Evolutionary conservation across 2,329 filamentous ascomycete species (phyloP).

Genomic region (Cladosporium cucumerinum): DNA sequence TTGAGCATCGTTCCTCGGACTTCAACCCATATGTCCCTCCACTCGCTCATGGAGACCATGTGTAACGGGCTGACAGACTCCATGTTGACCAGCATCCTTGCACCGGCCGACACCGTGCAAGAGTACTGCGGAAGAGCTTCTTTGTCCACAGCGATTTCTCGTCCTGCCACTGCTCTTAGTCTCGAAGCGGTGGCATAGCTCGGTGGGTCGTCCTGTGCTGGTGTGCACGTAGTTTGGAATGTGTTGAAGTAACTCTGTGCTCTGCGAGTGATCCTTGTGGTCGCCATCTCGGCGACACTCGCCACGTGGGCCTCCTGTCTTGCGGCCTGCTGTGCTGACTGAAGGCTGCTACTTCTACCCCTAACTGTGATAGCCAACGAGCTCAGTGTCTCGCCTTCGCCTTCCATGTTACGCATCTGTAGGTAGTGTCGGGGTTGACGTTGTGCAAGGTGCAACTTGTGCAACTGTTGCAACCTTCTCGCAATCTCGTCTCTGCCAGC

Average conservation of each 20-base stretch:
- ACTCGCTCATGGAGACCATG: conserved; percentile 29
- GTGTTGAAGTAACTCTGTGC: conserved; percentile 35
- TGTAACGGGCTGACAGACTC: conserved; percentile 35
- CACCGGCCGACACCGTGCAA: conserved; percentile 33
- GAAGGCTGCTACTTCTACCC: background rate
- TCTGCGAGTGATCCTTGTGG: conserved; percentile 22
- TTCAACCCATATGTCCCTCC: conserved; percentile 53
- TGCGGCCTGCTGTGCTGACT: background rate
- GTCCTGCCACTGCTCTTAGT: conserved; percentile 18
- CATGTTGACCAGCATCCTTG: conserved; percentile 32
- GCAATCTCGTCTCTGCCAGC: conserved; percentile 15
- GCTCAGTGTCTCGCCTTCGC: conserved; percentile 5
- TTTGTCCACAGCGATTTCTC: conserved; percentile 20
- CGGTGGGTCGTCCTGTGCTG: conserved; percentile 32
- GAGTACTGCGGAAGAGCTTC: conserved; percentile 34
- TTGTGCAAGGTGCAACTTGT: conserved; percentile 13
- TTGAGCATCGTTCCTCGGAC: conserved; percentile 67
- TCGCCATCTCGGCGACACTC: background rate
- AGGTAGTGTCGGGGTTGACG: background rate
- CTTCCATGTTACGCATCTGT: conserved; percentile 1
- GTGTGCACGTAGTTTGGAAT: conserved; percentile 34
- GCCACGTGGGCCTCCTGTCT: background rate
- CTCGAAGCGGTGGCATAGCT: conserved; percentile 28
- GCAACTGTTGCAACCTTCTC: conserved; percentile 3
- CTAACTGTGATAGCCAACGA: conserved; percentile 8